Evolutionary conservation across 768 basidiomycete genomes (phyloP).

Genomic region (Pholiota conissans): DNA sequence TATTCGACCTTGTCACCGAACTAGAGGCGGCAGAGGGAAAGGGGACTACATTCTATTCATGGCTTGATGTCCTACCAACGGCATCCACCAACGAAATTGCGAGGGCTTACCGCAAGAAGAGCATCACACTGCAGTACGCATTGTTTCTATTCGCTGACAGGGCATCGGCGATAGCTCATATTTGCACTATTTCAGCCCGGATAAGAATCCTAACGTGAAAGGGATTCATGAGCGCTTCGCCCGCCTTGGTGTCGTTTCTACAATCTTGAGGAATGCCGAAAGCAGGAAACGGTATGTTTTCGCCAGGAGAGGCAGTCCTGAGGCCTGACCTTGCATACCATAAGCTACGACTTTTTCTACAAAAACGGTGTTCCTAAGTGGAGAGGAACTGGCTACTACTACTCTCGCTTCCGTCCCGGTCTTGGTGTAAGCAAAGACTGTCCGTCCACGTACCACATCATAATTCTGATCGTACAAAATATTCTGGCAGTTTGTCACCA

Average conservation of each 20-base stretch:
- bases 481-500: constrained; percentile 62
- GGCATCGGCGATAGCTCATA: not conserved
- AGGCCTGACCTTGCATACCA: not conserved
- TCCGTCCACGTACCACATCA: too few relatives aligned
- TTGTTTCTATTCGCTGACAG: not conserved
- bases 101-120: constrained; percentile 91
- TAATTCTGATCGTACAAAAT: too few relatives aligned
- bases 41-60: constrained; percentile 95
- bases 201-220: constrained; percentile 90
- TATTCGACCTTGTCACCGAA: constrained; percentile 88
- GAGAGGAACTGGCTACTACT: constrained; percentile 97
- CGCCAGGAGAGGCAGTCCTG: not conserved
- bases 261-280: constrained; percentile 77
- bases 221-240: constrained; percentile 87
- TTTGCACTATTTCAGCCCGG: constrained; percentile 61
- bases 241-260: constrained; percentile 82
- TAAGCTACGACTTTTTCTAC: constrained; percentile 90
- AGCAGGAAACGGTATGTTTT: constrained; percentile 69
- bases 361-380: constrained; percentile 97
- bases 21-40: constrained; percentile 86
- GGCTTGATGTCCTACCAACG: constrained; percentile 76
- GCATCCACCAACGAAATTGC: constrained; percentile 78
- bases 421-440: constrained; percentile 61
- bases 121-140: constrained; percentile 83
- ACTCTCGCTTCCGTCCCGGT: constrained; percentile 93